Base-by-base conservation (phyloP, 176 grass and related monocot genomes). In the Lolium multiflorum region DNA sequence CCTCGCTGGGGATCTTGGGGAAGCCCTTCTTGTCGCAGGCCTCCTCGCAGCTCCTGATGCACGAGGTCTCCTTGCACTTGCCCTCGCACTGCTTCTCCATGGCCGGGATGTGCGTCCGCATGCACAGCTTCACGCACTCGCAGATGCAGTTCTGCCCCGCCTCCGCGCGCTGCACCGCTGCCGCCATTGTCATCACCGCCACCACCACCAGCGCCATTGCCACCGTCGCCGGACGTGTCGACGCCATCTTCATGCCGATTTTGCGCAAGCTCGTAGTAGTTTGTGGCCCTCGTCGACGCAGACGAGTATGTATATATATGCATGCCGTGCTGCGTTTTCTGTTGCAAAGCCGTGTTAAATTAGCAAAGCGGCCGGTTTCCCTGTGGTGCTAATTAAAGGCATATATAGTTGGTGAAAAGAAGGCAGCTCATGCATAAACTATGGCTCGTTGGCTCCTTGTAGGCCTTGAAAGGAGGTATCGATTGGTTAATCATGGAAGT, bases 121-220 rank as follows among this genome's bases (percentile, higher is more conserved):
- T 4, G 81, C 81, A 87, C 81, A 87, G 80, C 85, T 87, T 91
- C 89, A 91, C 49, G 80, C 89, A 88, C 85, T 91, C 85, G 85
- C 89, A 91, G 81, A 88, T 88, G 82, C 85, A 91, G 85, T 91
- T 91, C 70, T 85, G 85, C 21, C 69, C 60, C 43, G 85, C 89
- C 75, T 91, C 82, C 61, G 73, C 65, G 10, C 52, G 60, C 79
- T 81, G 61, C 79, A 37, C 21, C 58, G 35, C 89, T n/a, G 47
- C 1, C 31, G 7, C 7, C 17, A 15, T 7, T 31, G 17, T 1
- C 63, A 0, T 0, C 38, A 1, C 16, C 63, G 3, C 12, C 78
- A 3, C 13, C 38, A 3, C 13, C 38, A 6, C 28, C 14, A 15
- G 3, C 81, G 74, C 60, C 60, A 44, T 46, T 38, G 22, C 7